Evolutionary conservation across 768 basidiomycete genomes (phyloP), one percentile per base, ranked within the genome.

Genomic region (Boletus patriciae): DNA sequence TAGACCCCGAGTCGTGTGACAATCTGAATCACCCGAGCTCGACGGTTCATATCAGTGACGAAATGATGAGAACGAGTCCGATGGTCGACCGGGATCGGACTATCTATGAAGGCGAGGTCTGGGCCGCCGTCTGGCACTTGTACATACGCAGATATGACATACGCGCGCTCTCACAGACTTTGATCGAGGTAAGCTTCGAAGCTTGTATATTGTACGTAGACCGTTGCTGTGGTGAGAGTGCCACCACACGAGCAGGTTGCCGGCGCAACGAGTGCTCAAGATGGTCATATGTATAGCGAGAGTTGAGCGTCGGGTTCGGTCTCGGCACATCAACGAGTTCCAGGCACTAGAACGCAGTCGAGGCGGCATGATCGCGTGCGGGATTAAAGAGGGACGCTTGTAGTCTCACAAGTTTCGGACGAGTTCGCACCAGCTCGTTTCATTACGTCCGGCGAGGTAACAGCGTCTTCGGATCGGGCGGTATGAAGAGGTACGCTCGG

Each of bases 181-280:
- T n/a, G 55, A 50, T 60, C 43, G 48, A 52, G 33, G 51, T 21
- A 21, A 9, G 27, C 27, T 36, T 57, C 51, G 52, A 52, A 15
- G 42, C 12, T 34, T 21, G 21, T 34, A n/a, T 37, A 36, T 54
- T 66, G 31, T 44, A 29, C 42, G 38, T 25, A 33, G 19, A 1
- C 42, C 38, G 52, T 65, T 65, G 54, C 63, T 46, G 59, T 61
- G 54, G 56, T 6, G 51, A 57, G 42, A 19, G 44, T 27, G 27
- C 5, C 27, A 50, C 25, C 46, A 54, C 19, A 42, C n/a, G 43
- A 41, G 25, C 18, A 12, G 21, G 45, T 19, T 6, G 27, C 10
- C 8, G 31, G 48, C 27, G 23, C 34, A 38, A 25, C 7, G 18
- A 12, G 12, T n/a, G 46, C 46, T 19, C 31, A 52, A 42, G 44